Evolutionary conservation across 495 filamentous ascomycete genomes (phyloP).

Genomic region (Chaetomium fimeti): DNA sequence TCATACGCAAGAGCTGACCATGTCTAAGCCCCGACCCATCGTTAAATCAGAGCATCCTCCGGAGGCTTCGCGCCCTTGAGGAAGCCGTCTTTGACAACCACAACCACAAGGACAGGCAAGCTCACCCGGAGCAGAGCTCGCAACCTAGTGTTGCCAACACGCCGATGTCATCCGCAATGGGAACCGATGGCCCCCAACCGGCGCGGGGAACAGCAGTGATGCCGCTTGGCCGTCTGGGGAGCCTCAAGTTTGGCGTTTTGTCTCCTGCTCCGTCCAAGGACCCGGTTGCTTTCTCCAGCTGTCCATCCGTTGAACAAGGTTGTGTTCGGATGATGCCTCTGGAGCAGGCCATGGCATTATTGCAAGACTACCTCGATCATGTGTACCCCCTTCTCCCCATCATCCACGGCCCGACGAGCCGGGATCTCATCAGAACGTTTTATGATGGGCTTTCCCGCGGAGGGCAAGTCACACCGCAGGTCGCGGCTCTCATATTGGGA

Average conservation of each 20-base stretch:
- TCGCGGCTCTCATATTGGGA: conserved; percentile 43
- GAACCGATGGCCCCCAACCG: background rate
- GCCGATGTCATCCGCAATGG: background rate
- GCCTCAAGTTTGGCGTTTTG: background rate
- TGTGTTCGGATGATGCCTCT: conserved; percentile 2
- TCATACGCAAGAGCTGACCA: background rate
- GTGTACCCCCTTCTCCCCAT: conserved; percentile 11
- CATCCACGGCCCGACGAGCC: conserved; percentile 25
- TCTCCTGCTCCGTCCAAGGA: background rate
- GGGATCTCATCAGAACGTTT: conserved; percentile 32
- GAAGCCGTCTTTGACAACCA: conserved; percentile 23
- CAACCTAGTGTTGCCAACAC: background rate
- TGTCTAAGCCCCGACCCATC: background rate
- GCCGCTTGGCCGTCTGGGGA: background rate
- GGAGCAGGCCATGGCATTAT: conserved; percentile 30
- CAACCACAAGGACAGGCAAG: background rate
- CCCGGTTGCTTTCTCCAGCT: background rate
- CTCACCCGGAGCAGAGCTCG: background rate
- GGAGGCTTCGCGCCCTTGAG: conserved; percentile 25
- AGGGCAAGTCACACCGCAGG: conserved; percentile 29
- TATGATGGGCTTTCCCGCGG: conserved; percentile 15
- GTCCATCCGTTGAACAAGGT: background rate
- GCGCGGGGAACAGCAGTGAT: background rate
- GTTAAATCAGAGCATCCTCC: conserved; percentile 10
- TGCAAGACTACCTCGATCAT: conserved; percentile 28